Evolutionary conservation across 2,329 filamentous ascomycete genomes (phyloP).

Genomic region (Microdochium trichocladiopsis): DNA sequence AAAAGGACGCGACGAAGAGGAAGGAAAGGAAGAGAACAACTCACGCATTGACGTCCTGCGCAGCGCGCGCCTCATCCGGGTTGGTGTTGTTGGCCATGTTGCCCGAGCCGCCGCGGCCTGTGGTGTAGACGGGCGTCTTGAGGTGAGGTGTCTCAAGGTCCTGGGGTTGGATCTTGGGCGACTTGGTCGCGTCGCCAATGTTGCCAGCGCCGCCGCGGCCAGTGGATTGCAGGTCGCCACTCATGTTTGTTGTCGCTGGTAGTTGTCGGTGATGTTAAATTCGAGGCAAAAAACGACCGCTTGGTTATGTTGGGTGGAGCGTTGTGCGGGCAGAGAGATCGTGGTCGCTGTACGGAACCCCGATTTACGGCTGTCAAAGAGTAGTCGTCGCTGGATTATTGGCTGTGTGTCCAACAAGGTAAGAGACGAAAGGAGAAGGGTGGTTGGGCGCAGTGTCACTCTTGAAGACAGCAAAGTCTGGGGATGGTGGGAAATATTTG

Average conservation of each 20-base stretch:
- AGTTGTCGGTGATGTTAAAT: too few relatives aligned
- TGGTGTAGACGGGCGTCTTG: slow-evolving; percentile 79
- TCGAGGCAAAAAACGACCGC: too few relatives aligned
- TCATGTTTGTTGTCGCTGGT: slow-evolving; percentile 22
- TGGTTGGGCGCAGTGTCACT: background rate
- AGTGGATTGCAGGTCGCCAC: slow-evolving; percentile 47
- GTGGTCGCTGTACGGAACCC: too few relatives aligned
- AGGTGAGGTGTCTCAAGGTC: slow-evolving; percentile 78
- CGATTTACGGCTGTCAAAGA: too few relatives aligned
- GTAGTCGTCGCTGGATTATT: too few relatives aligned
- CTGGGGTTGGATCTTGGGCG: slow-evolving; percentile 40
- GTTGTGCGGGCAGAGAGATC: too few relatives aligned
- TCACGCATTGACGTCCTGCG: slow-evolving; percentile 75
- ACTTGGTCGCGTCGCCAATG: slow-evolving; percentile 49
- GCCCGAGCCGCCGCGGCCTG: slow-evolving; percentile 78
- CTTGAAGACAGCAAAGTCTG: background rate
- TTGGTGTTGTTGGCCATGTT: slow-evolving; percentile 78
- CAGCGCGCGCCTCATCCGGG: slow-evolving; percentile 64
- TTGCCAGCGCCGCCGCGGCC: slow-evolving; percentile 77
- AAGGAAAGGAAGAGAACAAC: slow-evolving; percentile 20
- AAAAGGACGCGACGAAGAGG: slow-evolving; percentile 12
- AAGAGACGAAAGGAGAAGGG: background rate
- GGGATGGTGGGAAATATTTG: background rate
- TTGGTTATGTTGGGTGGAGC: too few relatives aligned
- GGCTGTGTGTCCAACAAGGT: too few relatives aligned